These are phyloP conservation scores for Phalaenopsis hybrid DNA, from an alignment of 116 monocot species.

Conservation along the genomic window DNA sequence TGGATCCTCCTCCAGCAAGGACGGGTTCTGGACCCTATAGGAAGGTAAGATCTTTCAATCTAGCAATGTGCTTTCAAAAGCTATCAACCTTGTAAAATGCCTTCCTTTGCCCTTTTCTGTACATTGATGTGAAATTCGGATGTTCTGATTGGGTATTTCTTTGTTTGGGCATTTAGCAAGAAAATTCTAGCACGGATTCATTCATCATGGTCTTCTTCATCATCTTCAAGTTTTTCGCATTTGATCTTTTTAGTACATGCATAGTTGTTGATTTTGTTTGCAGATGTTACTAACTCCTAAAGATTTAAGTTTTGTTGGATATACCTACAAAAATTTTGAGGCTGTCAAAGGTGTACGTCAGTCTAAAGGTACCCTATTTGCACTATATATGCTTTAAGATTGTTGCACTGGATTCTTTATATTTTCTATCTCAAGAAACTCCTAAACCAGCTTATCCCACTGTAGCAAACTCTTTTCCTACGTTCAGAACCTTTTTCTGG, in stretches of 20 bases:
- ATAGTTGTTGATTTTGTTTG: background rate
- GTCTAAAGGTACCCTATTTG: conserved; percentile 21
- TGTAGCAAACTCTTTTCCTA: background rate
- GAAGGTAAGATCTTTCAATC: conserved; percentile 47
- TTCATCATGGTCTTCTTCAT: background rate
- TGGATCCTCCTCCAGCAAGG: conserved; percentile 63
- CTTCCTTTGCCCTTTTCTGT: background rate
- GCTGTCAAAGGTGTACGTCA: conserved; percentile 57
- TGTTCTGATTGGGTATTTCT: background rate
- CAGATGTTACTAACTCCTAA: conserved; percentile 56
- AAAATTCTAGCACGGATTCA: background rate
- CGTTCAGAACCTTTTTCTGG: background rate
- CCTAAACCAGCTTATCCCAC: background rate
- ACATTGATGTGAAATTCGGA: background rate
- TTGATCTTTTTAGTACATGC: background rate
- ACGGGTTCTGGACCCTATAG: conserved; percentile 73
- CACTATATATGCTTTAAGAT: conserved; percentile 3
- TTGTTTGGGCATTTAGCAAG: background rate
- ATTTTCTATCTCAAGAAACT: background rate
- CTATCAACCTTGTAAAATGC: background rate
- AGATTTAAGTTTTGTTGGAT: conserved; percentile 71
- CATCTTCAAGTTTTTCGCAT: background rate
- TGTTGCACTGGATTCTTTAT: background rate
- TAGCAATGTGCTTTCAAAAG: background rate
- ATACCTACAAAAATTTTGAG: conserved; percentile 79